These are phyloP conservation scores for Tricholoma saponaceum DNA, from an alignment of 768 basidiomycete species.

Conservation along the genomic window DNA sequence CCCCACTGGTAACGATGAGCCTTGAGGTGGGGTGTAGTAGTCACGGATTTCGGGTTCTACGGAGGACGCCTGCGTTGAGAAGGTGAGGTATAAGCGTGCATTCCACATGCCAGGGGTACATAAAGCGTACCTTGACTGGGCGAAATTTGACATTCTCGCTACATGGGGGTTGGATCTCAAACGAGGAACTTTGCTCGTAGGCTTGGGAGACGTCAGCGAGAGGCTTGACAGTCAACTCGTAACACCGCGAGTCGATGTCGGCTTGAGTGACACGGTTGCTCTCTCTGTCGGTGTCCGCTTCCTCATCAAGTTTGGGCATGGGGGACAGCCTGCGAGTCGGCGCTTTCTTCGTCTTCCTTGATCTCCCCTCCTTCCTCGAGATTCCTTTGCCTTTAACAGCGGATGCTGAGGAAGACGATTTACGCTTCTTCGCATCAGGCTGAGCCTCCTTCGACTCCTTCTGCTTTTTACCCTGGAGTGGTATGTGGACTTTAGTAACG, in stretches of 20 bases:
- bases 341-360: constrained; percentile 33
- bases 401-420: constrained; percentile 33
- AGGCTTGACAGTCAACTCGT: constrained; percentile 75
- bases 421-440: constrained; percentile 59
- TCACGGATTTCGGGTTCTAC: constrained; percentile 56
- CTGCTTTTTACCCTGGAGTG: constrained; percentile 36
- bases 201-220: constrained; percentile 74
- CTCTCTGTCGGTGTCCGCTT: constrained; percentile 31
- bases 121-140: constrained; percentile 39
- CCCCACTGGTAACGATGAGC: constrained; percentile 25
- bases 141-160: constrained; percentile 34
- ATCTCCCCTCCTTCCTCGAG: constrained; percentile 36
- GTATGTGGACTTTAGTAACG: constrained; percentile 44
- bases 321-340: constrained; percentile 49
- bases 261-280: constrained; percentile 40
- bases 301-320: constrained; percentile 60
- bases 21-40: constrained; percentile 39
- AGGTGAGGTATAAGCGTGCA: neutral
- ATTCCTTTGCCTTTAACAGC: constrained; percentile 26
- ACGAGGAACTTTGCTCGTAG: constrained; percentile 43
- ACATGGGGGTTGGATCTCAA: constrained; percentile 27
- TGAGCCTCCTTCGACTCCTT: constrained; percentile 42
- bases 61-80: constrained; percentile 41
- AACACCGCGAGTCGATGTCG: constrained; percentile 68
- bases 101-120: constrained; percentile 9